Percentiles rank a stretch among this genome's conserved stretches.
phyloP scores from a whole-genome alignment of 345 rosid species.

The Alliaria petiolata region DNA sequence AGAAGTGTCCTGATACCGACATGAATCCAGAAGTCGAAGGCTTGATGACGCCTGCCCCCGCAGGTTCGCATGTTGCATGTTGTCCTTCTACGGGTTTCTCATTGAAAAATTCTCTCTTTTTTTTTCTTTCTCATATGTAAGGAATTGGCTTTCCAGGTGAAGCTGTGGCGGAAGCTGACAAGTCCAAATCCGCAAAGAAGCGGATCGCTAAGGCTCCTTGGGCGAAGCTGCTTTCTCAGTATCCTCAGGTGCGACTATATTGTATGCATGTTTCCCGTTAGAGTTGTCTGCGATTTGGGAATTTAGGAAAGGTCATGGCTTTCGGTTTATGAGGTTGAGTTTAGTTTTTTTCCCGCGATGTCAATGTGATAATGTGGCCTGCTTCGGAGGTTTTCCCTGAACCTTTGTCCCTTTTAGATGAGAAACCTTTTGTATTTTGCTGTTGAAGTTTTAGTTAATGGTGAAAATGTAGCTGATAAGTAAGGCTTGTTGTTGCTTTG shows the following conservation, averaged over 20 bases:
- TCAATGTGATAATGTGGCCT: neutral
- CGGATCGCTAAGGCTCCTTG: constrained; percentile 52
- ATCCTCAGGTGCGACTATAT: constrained; percentile 48
- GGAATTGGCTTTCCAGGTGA: constrained; percentile 27
- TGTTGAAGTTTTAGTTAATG: neutral
- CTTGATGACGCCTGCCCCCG: constrained; percentile 40
- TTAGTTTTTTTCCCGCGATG: neutral
- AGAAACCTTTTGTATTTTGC: too few relatives aligned
- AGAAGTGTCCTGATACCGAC: constrained; percentile 38
- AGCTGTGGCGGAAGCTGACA: constrained; percentile 14
- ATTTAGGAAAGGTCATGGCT: neutral
- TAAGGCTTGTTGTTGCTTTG: neutral
- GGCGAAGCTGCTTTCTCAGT: constrained; percentile 92
- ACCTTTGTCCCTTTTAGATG: too few relatives aligned
- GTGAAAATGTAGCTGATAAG: too few relatives aligned
- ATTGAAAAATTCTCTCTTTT: too few relatives aligned
- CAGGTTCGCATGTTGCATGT: constrained; percentile 50
- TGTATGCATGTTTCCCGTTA: neutral
- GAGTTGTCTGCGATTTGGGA: neutral
- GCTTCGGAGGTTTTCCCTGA: neutral
- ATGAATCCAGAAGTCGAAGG: constrained; percentile 42
- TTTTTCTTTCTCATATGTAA: too few relatives aligned
- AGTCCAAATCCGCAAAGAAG: constrained; percentile 26
- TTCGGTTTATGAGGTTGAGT: neutral
- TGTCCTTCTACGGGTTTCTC: neutral